phyloP scores from a whole-genome alignment of 371 early-diverging fungal species.

The Syncephalastrum racemosum region DNA sequence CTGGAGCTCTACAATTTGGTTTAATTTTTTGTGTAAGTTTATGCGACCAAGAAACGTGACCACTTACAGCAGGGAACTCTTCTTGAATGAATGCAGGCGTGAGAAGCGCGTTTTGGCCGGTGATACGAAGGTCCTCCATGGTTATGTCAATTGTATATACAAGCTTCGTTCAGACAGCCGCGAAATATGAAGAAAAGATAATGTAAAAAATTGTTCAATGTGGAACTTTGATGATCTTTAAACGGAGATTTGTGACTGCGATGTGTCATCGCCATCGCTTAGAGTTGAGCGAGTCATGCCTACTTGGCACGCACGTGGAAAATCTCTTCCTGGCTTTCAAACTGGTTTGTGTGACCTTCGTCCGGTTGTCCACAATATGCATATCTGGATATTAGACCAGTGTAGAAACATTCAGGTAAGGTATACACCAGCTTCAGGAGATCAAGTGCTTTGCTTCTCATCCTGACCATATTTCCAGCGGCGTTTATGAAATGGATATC shows the following conservation, averaged over 20 bases:
- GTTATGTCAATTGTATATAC: constrained; percentile 1
- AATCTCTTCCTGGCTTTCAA: background rate
- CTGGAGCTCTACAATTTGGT: constrained; percentile 22
- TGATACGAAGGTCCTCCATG: constrained; percentile 36
- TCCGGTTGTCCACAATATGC: background rate
- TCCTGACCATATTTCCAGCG: too few species aligned
- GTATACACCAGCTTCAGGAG: too few species aligned
- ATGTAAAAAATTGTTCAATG: constrained; percentile 5
- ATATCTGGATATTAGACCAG: too few species aligned
- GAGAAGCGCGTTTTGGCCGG: constrained; percentile 42
- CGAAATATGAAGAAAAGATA: constrained; percentile 12
- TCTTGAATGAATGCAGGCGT: constrained; percentile 43
- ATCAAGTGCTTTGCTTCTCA: too few species aligned
- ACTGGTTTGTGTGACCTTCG: background rate
- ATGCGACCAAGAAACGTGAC: background rate
- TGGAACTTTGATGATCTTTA: constrained; percentile 38
- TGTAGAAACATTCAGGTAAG: too few species aligned
- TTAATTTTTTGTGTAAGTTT: background rate
- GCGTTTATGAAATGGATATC: too few species aligned
- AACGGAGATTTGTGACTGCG: too few species aligned
- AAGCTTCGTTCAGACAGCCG: background rate
- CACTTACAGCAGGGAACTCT: constrained; percentile 56
- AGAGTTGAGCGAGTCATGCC: background rate
- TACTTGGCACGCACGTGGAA: background rate
- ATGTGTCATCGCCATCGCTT: too few species aligned